Conservation (phyloP, 2,329 filamentous ascomycete genomes). For the Parascedosporium putredinis region DNA sequence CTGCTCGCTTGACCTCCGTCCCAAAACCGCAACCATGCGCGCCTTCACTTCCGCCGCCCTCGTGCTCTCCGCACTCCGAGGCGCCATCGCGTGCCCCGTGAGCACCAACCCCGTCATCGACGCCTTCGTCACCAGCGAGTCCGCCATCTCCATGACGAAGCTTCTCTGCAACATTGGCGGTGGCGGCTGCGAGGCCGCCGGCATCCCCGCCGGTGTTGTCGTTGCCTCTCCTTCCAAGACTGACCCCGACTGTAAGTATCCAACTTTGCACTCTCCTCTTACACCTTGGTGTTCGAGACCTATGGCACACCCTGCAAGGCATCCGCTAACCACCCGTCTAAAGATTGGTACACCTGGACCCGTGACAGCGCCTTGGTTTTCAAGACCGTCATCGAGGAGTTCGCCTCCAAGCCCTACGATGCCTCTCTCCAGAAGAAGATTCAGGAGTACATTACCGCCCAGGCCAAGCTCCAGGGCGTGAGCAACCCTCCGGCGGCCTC, state of each 20-base stretch:
- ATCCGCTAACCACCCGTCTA: background rate
- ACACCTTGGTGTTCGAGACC: too few species aligned
- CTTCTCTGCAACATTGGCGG: slow-evolving; percentile 51
- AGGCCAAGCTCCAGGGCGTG: slow-evolving; percentile 56
- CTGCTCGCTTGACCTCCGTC: too few species aligned
- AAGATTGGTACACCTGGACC: slow-evolving; percentile 73
- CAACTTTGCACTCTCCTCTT: too few species aligned
- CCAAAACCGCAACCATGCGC: slow-evolving; percentile 5
- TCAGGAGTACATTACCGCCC: slow-evolving; percentile 56
- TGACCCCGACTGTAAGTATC: slow-evolving; percentile 43
- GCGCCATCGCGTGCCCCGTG: background rate
- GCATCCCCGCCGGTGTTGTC: slow-evolving; percentile 39
- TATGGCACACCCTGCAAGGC: too few species aligned
- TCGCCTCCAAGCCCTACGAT: slow-evolving; percentile 45
- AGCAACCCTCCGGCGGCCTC: slow-evolving; percentile 55
- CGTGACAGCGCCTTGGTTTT: slow-evolving; percentile 62
- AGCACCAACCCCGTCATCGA: slow-evolving; percentile 23
- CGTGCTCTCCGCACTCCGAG: background rate
- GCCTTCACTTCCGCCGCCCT: background rate
- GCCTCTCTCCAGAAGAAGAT: slow-evolving; percentile 47
- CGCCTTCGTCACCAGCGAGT: slow-evolving; percentile 41
- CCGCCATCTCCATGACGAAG: slow-evolving; percentile 37
- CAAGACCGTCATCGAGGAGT: slow-evolving; percentile 58
- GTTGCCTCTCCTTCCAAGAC: slow-evolving; percentile 44
- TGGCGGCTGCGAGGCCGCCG: slow-evolving; percentile 36